These are phyloP conservation scores for Podospora pseudocomata DNA, from an alignment of 495 filamentous ascomycete species.

Conservation along the genomic window DNA sequence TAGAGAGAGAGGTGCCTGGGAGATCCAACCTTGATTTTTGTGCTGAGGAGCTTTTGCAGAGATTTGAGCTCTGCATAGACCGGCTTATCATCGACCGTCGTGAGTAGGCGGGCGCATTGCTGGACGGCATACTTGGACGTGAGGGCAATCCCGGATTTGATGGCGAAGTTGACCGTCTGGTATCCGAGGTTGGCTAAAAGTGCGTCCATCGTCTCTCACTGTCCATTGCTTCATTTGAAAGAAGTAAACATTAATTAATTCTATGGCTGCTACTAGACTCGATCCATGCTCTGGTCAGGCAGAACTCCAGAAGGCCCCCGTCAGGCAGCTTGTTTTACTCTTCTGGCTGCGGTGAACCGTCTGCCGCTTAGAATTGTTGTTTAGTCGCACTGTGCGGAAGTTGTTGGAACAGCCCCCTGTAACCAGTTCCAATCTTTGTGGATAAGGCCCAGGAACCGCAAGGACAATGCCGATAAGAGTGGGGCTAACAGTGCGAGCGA, in stretches of 20 bases:
- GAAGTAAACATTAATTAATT: background rate
- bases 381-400: background rate
- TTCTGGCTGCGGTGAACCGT: background rate
- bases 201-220: conserved; percentile 63
- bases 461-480: background rate
- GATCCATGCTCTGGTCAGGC: background rate
- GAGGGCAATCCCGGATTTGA: conserved; percentile 83
- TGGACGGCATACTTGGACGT: conserved; percentile 81
- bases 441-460: background rate
- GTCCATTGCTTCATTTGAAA: conserved; percentile 19
- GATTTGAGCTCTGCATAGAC: conserved; percentile 61
- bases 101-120: conserved; percentile 75
- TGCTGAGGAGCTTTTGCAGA: conserved; percentile 72
- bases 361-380: background rate
- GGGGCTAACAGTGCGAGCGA: conserved; percentile 3
- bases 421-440: background rate
- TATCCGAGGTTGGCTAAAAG: conserved; percentile 62
- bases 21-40: conserved; percentile 70
- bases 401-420: background rate
- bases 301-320: background rate
- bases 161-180: conserved; percentile 89
- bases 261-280: background rate
- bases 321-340: conserved; percentile 3
- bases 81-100: conserved; percentile 62
- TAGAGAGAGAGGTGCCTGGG: background rate